Conservation (phyloP, 208 protist genomes). For the Angomonas deanei region DNA sequence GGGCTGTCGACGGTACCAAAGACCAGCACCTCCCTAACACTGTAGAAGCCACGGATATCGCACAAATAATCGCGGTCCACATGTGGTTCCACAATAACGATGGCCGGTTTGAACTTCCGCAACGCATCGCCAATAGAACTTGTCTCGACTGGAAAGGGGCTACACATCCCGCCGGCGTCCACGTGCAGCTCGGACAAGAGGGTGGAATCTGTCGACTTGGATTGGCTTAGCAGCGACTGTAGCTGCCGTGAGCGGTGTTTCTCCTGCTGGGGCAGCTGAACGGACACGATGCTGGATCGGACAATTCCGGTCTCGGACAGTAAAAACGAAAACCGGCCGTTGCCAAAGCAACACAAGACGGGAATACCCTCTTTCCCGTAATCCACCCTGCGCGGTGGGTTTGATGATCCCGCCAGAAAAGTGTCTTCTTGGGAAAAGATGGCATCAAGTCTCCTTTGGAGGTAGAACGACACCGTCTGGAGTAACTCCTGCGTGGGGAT, state of each 20-base stretch:
- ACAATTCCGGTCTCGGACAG: constrained; percentile 42
- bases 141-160: constrained; percentile 49
- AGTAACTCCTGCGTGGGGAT: constrained; percentile 48
- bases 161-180: constrained; percentile 17
- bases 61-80: constrained; percentile 60
- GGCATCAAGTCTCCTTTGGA: constrained; percentile 37
- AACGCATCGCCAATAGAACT: constrained; percentile 53
- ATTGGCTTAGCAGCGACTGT: constrained; percentile 2
- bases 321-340: constrained; percentile 56
- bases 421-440: constrained; percentile 18
- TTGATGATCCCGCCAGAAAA: constrained; percentile 15
- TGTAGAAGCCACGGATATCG: constrained; percentile 63
- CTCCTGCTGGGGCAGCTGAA: constrained; percentile 38
- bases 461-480: constrained; percentile 42
- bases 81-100: constrained; percentile 71
- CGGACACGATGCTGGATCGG: constrained; percentile 17
- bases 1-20: constrained; percentile 67
- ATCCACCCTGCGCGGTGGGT: constrained; percentile 9
- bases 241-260: constrained; percentile 17
- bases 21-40: constrained; percentile 58
- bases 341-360: constrained; percentile 60
- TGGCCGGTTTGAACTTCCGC: constrained; percentile 42
- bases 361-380: constrained; percentile 17
- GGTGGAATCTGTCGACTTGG: not conserved
- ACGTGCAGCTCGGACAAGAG: constrained; percentile 16